phyloP scores from a whole-genome alignment of 768 basidiomycete species.

The Punctularia strigosozonata region DNA sequence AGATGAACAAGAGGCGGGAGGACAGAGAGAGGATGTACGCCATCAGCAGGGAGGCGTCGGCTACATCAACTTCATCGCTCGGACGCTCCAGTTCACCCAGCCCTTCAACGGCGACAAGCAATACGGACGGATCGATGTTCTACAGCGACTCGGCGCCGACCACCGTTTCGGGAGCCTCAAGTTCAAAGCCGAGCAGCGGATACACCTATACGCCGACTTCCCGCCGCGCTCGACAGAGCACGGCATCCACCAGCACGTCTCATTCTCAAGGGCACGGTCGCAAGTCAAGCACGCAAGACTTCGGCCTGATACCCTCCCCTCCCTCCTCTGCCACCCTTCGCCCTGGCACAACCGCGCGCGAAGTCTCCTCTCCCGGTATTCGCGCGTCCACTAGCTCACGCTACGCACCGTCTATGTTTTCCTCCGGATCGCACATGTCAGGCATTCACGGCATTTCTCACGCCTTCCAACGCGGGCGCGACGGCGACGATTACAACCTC shows the following conservation, averaged over 20 bases:
- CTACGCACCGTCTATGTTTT: slow-evolving; percentile 45
- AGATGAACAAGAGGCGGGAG: slow-evolving; percentile 33
- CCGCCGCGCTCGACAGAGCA: slow-evolving; percentile 37
- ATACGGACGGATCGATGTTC: slow-evolving; percentile 47
- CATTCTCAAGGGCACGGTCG: slow-evolving; percentile 19
- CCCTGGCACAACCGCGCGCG: slow-evolving; percentile 22
- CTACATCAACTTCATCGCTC: slow-evolving; percentile 17
- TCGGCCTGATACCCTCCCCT: slow-evolving; percentile 31
- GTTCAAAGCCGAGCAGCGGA: slow-evolving; percentile 19
- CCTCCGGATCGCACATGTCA: slow-evolving; percentile 42
- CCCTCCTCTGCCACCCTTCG: slow-evolving; percentile 15
- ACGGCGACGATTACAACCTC: slow-evolving; percentile 55
- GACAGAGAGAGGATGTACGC: slow-evolving; percentile 48
- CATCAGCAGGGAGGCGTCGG: too few relatives aligned
- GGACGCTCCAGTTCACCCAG: slow-evolving; percentile 38
- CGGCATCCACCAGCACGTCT: slow-evolving; percentile 42
- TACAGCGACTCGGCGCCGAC: slow-evolving; percentile 32
- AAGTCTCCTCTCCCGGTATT: slow-evolving; percentile 37
- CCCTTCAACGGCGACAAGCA: slow-evolving; percentile 36
- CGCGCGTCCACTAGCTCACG: slow-evolving; percentile 38
- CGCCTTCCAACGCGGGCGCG: slow-evolving; percentile 16
- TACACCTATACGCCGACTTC: slow-evolving; percentile 19
- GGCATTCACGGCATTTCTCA: slow-evolving; percentile 44
- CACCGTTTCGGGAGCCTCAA: slow-evolving; percentile 7
- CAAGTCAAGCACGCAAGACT: slow-evolving; percentile 42